Conservation (phyloP, 495 filamentous ascomycete species). For the Daldinia loculata region DNA sequence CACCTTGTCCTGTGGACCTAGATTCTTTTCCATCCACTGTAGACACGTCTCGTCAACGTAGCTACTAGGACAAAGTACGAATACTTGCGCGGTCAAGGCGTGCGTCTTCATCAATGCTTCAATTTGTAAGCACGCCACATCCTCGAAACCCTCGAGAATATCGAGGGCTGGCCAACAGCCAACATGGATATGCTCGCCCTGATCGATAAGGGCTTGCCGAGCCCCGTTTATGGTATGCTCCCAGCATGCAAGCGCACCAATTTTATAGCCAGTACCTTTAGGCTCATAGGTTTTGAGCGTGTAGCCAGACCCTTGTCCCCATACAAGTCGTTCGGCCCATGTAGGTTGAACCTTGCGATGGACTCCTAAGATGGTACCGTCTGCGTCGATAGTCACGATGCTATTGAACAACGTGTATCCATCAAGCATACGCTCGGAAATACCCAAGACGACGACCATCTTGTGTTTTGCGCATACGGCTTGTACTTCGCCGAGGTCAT, state of each 20-base stretch:
- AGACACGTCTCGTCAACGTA: constrained; percentile 54
- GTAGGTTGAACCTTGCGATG: constrained; percentile 62
- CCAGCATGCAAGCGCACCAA: constrained; percentile 60
- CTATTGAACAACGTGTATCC: constrained; percentile 56
- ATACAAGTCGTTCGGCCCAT: constrained; percentile 56
- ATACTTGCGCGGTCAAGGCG: constrained; percentile 54
- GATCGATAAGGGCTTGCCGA: constrained; percentile 51
- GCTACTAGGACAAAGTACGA: constrained; percentile 50
- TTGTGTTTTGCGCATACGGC: constrained; percentile 44
- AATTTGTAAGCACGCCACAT: constrained; percentile 50
- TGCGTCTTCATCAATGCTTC: constrained; percentile 57
- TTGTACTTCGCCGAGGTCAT: constrained; percentile 48
- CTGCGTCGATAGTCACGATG: constrained; percentile 51
- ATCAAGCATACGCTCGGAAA: constrained; percentile 51
- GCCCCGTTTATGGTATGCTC: constrained; percentile 60
- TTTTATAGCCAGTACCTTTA: constrained; percentile 42
- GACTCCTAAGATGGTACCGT: constrained; percentile 53
- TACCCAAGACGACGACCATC: constrained; percentile 48
- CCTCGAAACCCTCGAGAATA: constrained; percentile 51
- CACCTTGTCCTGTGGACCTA: constrained; percentile 53
- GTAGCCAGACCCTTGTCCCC: constrained; percentile 54
- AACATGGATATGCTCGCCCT: constrained; percentile 52
- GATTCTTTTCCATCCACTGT: constrained; percentile 53
- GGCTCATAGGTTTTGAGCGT: constrained; percentile 45
- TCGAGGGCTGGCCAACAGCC: constrained; percentile 55